Base-by-base conservation (phyloP, 1,284 basidiomycete genomes). In the Pseudozyma hubeiensis region DNA sequence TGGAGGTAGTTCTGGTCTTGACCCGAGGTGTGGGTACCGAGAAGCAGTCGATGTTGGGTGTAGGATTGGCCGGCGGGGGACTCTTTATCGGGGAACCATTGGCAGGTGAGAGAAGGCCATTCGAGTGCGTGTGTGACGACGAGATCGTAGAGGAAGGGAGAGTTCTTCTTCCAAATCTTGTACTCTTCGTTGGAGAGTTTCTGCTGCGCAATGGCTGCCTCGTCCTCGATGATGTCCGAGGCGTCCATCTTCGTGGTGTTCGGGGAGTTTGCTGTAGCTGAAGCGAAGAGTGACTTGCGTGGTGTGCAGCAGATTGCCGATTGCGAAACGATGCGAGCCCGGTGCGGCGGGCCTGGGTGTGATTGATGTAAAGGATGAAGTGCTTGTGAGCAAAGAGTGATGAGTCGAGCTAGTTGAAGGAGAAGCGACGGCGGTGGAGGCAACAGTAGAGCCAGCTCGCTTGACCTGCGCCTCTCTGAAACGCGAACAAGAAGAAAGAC, bases 21-120 rank as follows among this genome's bases (percentile, higher is more conserved):
- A 5, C 92, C 92, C 7, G 95, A 98, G 2, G 97, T 99, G 87
- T 99, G 96, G 0, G 97, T 99, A 49, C 96, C 97, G 34, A 99
- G 90, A 29, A 99, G 90, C 47, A 99, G 88, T 37, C 96, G 91
- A 85, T 99, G 96, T 41, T 91, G 89, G 9, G 93, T 93, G 86
- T 96, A 97, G 31, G 93, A 90, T 81, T 95, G 97, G 85, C 92
- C 91, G 53, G 92, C 86, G 29, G 94, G 92, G 31, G 73, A 57
- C 46, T 97, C 94, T 85, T 91, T 91, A 87, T 99, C 96, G 0
- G 97, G 97, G 84, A 99, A 93, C 97, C 97, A 99, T 86, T 99
- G 97, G 85, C 93, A 95, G 3, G 97, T 99, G 80, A 99, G 85
- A 80, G 91, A 94, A 16, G 97, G 97, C 97, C 97, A 99, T 85